phyloP scores from a whole-genome alignment of 768 basidiomycete species.

The Rhodotorula sphaerocarpa region DNA sequence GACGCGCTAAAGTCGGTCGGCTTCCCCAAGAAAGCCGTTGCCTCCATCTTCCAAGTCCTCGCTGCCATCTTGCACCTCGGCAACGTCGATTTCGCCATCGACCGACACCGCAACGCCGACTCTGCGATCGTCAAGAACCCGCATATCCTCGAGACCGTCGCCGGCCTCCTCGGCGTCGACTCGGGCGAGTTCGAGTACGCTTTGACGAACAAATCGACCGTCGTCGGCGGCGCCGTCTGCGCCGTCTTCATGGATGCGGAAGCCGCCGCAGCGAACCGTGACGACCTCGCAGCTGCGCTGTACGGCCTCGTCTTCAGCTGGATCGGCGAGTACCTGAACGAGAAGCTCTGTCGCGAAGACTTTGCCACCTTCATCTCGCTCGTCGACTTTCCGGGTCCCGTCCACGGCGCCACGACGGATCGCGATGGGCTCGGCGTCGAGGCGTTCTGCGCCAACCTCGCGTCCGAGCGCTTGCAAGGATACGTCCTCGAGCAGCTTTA shows the following conservation, averaged over 20 bases:
- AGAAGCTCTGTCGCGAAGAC: constrained; percentile 86
- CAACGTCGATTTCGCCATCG: constrained; percentile 83
- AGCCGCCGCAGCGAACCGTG: constrained; percentile 82
- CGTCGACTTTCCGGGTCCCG: constrained; percentile 81
- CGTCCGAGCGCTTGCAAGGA: constrained; percentile 80
- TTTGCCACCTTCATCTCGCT: constrained; percentile 79
- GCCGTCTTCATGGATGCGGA: constrained; percentile 93
- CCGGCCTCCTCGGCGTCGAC: constrained; percentile 82
- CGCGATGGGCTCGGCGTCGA: constrained; percentile 59
- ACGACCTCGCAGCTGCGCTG: constrained; percentile 84
- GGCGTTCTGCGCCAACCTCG: constrained; percentile 93
- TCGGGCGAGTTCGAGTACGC: constrained; percentile 56
- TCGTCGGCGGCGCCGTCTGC: constrained; percentile 93
- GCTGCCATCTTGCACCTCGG: constrained; percentile 95
- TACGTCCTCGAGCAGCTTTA: constrained; percentile 74
- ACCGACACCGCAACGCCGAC: constrained; percentile 75
- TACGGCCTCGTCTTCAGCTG: constrained; percentile 92
- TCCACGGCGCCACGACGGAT: constrained; percentile 64
- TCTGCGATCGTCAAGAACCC: constrained; percentile 83
- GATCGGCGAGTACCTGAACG: constrained; percentile 93
- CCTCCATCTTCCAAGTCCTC: constrained; percentile 86
- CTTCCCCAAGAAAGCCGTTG: constrained; percentile 73
- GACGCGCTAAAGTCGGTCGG: constrained; percentile 86
- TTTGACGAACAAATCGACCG: constrained; percentile 81
- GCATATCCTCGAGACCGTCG: constrained; percentile 70